phyloP scores from a whole-genome alignment of 495 filamentous ascomycete species.

The Xylaria castorea region DNA sequence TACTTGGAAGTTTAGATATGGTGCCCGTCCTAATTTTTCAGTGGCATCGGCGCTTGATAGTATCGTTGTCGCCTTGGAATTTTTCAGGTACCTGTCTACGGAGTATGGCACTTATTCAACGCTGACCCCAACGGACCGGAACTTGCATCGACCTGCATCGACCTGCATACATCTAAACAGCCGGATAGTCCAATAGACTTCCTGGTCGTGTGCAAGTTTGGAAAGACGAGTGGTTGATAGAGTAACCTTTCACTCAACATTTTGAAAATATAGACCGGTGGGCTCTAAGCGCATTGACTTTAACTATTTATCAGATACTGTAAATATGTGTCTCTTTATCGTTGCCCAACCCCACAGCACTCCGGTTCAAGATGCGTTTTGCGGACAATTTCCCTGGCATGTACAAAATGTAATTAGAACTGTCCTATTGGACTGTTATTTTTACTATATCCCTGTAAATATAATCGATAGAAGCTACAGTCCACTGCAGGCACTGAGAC shows the following conservation, averaged over 20 bases:
- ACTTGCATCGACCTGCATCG: slow-evolving; percentile 25
- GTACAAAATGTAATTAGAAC: slow-evolving; percentile 5
- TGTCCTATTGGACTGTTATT: slow-evolving; percentile 3
- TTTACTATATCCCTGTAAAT: not conserved
- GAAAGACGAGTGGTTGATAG: not conserved
- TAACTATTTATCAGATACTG: not conserved
- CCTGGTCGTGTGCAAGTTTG: slow-evolving; percentile 1
- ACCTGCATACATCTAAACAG: slow-evolving; percentile 8
- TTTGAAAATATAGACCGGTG: too few relatives aligned
- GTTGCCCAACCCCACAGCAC: not conserved
- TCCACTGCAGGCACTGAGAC: not conserved
- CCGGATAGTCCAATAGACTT: slow-evolving; percentile 11
- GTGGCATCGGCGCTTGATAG: slow-evolving; percentile 5
- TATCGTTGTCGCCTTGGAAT: not conserved
- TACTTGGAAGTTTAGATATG: slow-evolving; percentile 8
- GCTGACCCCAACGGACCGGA: slow-evolving; percentile 23
- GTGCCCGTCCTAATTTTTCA: not conserved
- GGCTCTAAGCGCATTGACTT: not conserved
- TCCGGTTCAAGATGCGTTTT: not conserved
- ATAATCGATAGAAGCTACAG: not conserved
- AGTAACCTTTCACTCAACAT: not conserved
- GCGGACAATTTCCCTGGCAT: not conserved
- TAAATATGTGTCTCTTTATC: not conserved
- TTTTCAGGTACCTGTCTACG: not conserved
- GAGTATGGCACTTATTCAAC: not conserved